These are phyloP conservation scores for Solanum raphanifolium DNA, from an alignment of 257 asterid species.

Conservation along the genomic window DNA sequence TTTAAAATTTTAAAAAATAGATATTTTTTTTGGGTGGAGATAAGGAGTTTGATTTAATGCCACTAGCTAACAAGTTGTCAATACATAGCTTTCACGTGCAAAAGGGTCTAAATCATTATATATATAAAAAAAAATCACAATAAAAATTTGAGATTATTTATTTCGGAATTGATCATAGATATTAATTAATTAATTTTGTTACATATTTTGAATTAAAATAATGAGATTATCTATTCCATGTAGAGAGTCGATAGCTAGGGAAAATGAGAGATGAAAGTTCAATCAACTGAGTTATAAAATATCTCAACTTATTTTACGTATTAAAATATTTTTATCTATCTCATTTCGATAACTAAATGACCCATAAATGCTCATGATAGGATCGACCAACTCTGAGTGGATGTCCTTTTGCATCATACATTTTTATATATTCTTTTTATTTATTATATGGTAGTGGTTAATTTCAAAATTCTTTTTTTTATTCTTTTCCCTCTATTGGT, in stretches of 20 bases:
- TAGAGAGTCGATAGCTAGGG: no score
- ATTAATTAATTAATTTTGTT: neutral
- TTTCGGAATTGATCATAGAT: neutral
- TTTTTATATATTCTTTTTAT: neutral
- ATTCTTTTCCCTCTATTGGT: neutral
- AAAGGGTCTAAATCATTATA: neutral
- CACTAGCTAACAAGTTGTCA: neutral
- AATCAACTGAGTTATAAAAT: neutral
- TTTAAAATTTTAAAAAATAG: neutral
- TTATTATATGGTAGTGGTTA: neutral
- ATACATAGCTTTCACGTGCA: neutral
- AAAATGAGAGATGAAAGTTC: neutral
- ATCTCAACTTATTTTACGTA: rapidly evolving
- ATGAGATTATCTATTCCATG: no score
- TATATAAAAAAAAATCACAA: neutral
- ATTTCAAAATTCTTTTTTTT: neutral
- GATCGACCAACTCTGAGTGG: neutral
- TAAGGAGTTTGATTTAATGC: neutral
- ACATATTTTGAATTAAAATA: neutral
- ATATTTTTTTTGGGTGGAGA: neutral
- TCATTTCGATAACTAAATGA: neutral
- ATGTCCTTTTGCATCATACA: neutral
- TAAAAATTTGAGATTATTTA: neutral
- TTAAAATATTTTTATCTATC: neutral
- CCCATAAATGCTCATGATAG: neutral